These are phyloP conservation scores for Claviceps arundinis DNA, from an alignment of 2,329 filamentous ascomycete species.

Conservation along the genomic window DNA sequence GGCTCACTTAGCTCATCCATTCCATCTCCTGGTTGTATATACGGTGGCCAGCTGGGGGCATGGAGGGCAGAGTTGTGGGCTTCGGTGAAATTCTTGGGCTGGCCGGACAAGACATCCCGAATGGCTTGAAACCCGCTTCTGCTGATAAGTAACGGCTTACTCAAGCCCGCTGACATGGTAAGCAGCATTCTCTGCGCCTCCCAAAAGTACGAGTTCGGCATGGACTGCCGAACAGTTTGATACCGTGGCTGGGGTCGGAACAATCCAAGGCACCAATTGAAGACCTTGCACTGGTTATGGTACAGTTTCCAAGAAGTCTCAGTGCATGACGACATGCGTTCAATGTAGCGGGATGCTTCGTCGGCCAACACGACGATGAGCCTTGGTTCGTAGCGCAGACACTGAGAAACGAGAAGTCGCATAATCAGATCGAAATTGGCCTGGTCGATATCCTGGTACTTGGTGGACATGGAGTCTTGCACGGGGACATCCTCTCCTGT, in stretches of 20 bases:
- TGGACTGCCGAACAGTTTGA: slow-evolving; percentile 12
- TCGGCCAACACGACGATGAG: slow-evolving; percentile 19
- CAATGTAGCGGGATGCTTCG: slow-evolving; percentile 15
- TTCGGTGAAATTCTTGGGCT: slow-evolving; percentile 39
- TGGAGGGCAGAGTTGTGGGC: slow-evolving; percentile 33
- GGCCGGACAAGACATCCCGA: slow-evolving; percentile 36
- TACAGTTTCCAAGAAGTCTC: slow-evolving; percentile 11
- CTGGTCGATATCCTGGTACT: slow-evolving; percentile 5
- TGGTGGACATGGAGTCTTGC: not conserved
- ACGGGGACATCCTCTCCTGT: slow-evolving; percentile 2
- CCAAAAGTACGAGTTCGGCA: slow-evolving; percentile 31
- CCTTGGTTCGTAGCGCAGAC: slow-evolving; percentile 20
- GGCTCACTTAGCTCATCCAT: slow-evolving; percentile 40
- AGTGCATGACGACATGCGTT: slow-evolving; percentile 8
- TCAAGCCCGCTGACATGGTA: slow-evolving; percentile 33
- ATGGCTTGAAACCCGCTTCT: slow-evolving; percentile 40
- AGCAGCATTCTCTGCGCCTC: slow-evolving; percentile 42
- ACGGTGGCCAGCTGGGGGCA: slow-evolving; percentile 46
- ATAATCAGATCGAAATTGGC: slow-evolving; percentile 14
- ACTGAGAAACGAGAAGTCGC: slow-evolving; percentile 17
- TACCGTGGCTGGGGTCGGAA: slow-evolving; percentile 15
- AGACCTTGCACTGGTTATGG: slow-evolving; percentile 17
- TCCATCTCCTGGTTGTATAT: slow-evolving; percentile 42
- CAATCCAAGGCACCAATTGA: slow-evolving; percentile 17
- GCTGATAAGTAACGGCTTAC: slow-evolving; percentile 37